A percentile compares a stretch with the other conserved stretches of the same genome.
Conservation (phyloP, 2,329 filamentous ascomycete species). For the Acarospora socialis region DNA sequence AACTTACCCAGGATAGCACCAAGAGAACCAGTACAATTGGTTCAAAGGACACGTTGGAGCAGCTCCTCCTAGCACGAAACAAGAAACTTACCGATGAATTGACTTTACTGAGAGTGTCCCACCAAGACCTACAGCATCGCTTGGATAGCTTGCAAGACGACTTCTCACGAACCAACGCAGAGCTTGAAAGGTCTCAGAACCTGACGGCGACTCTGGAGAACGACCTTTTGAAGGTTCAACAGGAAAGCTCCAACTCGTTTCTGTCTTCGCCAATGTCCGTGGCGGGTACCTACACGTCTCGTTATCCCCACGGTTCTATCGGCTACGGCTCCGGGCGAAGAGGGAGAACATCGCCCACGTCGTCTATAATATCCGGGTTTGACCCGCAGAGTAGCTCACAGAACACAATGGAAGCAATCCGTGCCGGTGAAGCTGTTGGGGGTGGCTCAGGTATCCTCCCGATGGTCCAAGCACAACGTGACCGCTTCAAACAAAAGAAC, state of each 20-base stretch:
- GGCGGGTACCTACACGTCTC: conserved; percentile 75
- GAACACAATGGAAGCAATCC: conserved; percentile 42
- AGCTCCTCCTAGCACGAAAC: conserved; percentile 80
- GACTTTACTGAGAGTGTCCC: conserved; percentile 81
- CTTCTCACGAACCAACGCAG: conserved; percentile 65
- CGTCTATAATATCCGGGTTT: conserved; percentile 96
- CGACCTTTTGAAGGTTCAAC: conserved; percentile 75
- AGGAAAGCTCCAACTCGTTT: conserved; percentile 69
- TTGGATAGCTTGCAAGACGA: conserved; percentile 71
- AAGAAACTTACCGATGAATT: conserved; percentile 94
- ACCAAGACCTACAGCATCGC: conserved; percentile 74
- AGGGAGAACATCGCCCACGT: conserved; percentile 71
- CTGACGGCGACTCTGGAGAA: conserved; percentile 84
- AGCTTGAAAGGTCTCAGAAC: conserved; percentile 70
- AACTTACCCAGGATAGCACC: too few species aligned
- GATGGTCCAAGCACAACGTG: conserved; percentile 95
- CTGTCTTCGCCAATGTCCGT: conserved; percentile 78
- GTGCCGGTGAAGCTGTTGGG: conserved; percentile 53
- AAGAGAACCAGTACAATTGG: conserved; percentile 35
- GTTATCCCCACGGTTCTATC: conserved; percentile 52
- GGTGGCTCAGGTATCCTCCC: conserved; percentile 80
- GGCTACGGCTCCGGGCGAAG: conserved; percentile 41
- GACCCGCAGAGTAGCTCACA: conserved; percentile 47
- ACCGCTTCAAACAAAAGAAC: conserved; percentile 96
- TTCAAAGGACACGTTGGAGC: conserved; percentile 71